These are phyloP conservation scores for Oryza meyeriana DNA, from an alignment of 176 grass and related monocot species.

Conservation along the genomic window DNA sequence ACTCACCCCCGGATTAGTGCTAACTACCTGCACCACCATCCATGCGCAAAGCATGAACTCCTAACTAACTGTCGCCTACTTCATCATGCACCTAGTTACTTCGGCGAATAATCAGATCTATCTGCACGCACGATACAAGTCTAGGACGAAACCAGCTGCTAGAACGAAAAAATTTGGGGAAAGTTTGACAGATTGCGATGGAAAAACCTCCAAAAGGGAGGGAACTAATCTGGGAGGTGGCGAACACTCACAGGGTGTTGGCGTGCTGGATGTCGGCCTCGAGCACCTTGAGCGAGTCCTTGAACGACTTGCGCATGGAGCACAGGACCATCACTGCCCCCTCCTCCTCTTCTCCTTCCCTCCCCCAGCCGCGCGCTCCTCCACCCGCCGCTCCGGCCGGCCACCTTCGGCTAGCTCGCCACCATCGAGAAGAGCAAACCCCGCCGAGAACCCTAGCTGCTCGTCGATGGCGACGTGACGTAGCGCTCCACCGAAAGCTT, in stretches of 20 bases:
- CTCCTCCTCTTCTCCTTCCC: no score
- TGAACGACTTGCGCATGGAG: slow-evolving; percentile 89
- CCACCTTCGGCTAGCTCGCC: not conserved
- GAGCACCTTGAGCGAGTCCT: slow-evolving; percentile 95
- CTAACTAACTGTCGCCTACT: not conserved
- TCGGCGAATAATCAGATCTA: not conserved
- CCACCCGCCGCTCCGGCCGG: not conserved
- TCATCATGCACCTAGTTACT: not conserved
- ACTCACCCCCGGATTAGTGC: not conserved
- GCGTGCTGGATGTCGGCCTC: slow-evolving; percentile 98
- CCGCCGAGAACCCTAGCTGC: not conserved
- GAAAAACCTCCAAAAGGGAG: not conserved
- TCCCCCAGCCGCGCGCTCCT: not conserved
- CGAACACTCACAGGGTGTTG: slow-evolving; percentile 63
- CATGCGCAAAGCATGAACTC: slow-evolving; percentile 23
- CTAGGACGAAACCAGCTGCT: not conserved
- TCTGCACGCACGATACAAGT: not conserved
- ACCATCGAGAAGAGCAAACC: not conserved
- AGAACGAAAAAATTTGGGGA: not conserved
- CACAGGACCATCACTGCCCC: slow-evolving; percentile 43
- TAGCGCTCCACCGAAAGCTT: not conserved
- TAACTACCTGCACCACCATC: not conserved
- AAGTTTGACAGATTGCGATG: not conserved
- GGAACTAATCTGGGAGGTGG: not conserved
- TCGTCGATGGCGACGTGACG: not conserved